Base-by-base conservation (phyloP, 2,329 filamentous ascomycete species). In the Sclerotinia glacialis region DNA sequence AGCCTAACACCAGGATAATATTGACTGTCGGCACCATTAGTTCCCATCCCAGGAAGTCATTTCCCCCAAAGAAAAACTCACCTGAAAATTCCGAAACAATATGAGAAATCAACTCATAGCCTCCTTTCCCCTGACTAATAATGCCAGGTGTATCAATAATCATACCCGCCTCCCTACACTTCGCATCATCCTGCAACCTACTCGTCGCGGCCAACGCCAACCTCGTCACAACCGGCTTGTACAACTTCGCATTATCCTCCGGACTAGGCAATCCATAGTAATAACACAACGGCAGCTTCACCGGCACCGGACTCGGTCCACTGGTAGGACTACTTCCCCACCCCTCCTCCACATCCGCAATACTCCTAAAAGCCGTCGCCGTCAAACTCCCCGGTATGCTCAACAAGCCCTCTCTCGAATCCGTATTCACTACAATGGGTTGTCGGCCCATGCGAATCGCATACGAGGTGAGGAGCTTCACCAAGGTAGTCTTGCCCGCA, bases 241-340 rank as follows among this genome's bases (percentile, higher is more conserved):
- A 98, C 53, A 94, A 79, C 44, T 82, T 84, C 0, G 85, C 82
- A 68, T 92, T 90, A 60, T 92, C 90, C 72, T 92, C 89, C 0
- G 92, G 85, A 69, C 83, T 87, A 63, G 86, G 83, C 69, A 90
- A 82, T 21, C 95, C 94, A 77, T 91, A 96, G 78, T 93, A 92
- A 76, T 97, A 96, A 37, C 94, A 92, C 64, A 99, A 80, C 6
- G 95, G 95, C 72, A 97, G 83, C 81, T 97, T 98, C 63, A 97
- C 92, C 0, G 94, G 93, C 23, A 96, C 88, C 0, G 88, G 86
- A 72, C 90, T 95, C 0, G 95, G 93, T 0, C 94, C 95, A 71
- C 91, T 96, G 73, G 93, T 96, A 0, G 94, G 93, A 72, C 92
- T 93, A 71, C 86, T 92, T 12, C 95, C 95, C 88, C 93, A 97